Evolutionary conservation across 2,329 filamentous ascomycete genomes (phyloP), one percentile per base, ranked within the genome.

Genomic region (Aspergillus texensis): DNA sequence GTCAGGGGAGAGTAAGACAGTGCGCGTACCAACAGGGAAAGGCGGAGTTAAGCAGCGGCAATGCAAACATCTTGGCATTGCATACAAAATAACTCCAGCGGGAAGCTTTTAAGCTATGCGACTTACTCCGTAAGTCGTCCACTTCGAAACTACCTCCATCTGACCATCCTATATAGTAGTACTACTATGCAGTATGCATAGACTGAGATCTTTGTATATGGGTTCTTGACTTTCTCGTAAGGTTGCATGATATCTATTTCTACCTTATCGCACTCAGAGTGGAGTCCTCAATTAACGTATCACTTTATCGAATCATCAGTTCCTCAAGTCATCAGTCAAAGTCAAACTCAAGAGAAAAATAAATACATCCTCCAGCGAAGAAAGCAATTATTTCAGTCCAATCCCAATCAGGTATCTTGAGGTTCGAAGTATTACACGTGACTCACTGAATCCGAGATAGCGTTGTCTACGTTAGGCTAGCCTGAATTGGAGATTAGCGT

Each of bases 381-480:
- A 24, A 24, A 4, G n/a, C 43, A 46, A 24, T 24, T 24, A 50
- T 3, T 28, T 41, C 26, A 39, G 24, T 50, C 41, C 57, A 74
- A 58, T 72, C 74, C 73, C 74, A 74, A 63, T 52, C n/a, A 61
- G 11, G 4, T 45, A 39, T 12, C 24, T n/a, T 19, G 19, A 39
- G 16, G 36, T 19, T 19, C 48, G 68, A 9, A 1, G 0, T 3
- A 1, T 1, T 52, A 57, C 76, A 78, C 70, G 68, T 77, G 75
- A 65, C 60, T 62, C 21, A 19, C 61, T 6, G 48, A 58, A 58
- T 30, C 24, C 0, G 45, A 66, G 26, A 54, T 75, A 74, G 74
- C 50, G 60, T 45, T 19, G 41, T 32, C 28, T 12, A n/a, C 1
- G 24, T n/a, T 8, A 43, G 56, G 57, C 64, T 68, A 64, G 60